These are phyloP conservation scores for Mycosphaerelloides madeirae DNA, from an alignment of 2,329 filamentous ascomycete species.

Conservation along the genomic window DNA sequence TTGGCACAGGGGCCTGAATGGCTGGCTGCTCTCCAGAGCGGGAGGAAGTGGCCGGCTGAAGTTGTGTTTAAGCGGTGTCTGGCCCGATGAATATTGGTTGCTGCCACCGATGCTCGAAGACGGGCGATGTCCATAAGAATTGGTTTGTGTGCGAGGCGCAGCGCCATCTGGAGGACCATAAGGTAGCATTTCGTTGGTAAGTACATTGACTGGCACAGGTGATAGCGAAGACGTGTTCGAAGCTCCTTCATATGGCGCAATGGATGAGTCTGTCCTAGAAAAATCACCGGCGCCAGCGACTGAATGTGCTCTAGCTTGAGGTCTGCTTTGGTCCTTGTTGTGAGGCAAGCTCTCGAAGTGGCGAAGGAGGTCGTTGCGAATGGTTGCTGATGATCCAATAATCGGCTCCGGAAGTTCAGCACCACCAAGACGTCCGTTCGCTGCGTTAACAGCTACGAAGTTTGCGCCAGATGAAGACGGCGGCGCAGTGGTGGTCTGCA, in stretches of 20 bases:
- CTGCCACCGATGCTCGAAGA: constrained; percentile 20
- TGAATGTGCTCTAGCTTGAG: constrained; percentile 24
- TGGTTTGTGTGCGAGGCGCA: constrained; percentile 1
- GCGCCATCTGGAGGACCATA: constrained; percentile 18
- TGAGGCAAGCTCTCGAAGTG: constrained; percentile 60
- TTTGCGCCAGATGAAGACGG: constrained; percentile 32
- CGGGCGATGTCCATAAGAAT: constrained; percentile 18
- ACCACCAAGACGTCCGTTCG: constrained; percentile 30
- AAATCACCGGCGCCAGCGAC: constrained; percentile 8
- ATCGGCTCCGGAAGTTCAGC: constrained; percentile 31
- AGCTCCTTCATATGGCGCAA: constrained; percentile 11
- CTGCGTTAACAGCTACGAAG: constrained; percentile 56
- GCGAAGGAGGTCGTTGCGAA: constrained; percentile 56
- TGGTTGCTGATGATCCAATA: constrained; percentile 47
- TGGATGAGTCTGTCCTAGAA: constrained; percentile 1
- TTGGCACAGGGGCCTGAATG: constrained; percentile 34
- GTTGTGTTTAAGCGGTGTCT: constrained; percentile 32
- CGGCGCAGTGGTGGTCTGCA: constrained; percentile 30
- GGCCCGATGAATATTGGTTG: constrained; percentile 12
- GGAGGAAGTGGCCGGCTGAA: constrained; percentile 35
- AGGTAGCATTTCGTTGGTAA: constrained; percentile 21
- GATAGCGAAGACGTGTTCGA: constrained; percentile 31
- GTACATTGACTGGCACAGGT: constrained; percentile 22
- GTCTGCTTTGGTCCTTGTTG: constrained; percentile 33
- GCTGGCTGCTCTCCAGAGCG: constrained; percentile 33